Evolutionary conservation across 2,329 filamentous ascomycete species (phyloP), one percentile per base, ranked within the genome.

Genomic region (Aspergillus sojae): DNA sequence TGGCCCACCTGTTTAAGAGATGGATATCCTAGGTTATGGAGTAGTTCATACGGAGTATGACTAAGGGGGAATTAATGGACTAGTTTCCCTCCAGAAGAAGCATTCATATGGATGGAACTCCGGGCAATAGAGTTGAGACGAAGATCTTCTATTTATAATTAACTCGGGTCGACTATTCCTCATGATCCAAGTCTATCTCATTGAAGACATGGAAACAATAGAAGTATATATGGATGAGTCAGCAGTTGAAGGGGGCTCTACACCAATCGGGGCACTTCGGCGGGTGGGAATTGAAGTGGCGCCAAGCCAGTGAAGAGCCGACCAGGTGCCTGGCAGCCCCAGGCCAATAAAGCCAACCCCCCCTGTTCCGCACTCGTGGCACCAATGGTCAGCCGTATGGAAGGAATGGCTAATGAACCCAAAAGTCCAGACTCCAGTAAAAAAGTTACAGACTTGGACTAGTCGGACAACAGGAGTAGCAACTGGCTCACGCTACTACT

Each of bases 321-420:
- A 4, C 43, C 43, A 41, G 11, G 48, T 62, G 61, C 61, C 61
- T 62, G 59, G 54, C 41, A 56, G 57, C 61, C 48, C 39, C 52
- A 61, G 50, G 48, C 48, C 48, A 52, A 52, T 52, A 52, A n/a
- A n/a, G 45, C 26, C 23, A 39, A n/a, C 34, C 26, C 32, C 50
- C 61, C 53, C 60, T 60, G 50, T 26, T 53, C 28, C 46, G 60
- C 55, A 58, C 55, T 19, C 45, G 32, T 62, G 61, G 61, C 55
- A 32, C 43, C 52, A 61, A 45, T 48, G 43, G 59, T 14, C 4
- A 28, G 21, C 59, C 59, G 59, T 61, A 61, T 19, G 39, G 7
- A n/a, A 3, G 28, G 16, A 54, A 54, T 54, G 52, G 52, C 46
- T 30, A 54, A 54, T 26, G 12, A 23, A 55, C n/a, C 30, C 21